Conservation (phyloP, 129 eudicot species). For the Mikania micrantha region DNA sequence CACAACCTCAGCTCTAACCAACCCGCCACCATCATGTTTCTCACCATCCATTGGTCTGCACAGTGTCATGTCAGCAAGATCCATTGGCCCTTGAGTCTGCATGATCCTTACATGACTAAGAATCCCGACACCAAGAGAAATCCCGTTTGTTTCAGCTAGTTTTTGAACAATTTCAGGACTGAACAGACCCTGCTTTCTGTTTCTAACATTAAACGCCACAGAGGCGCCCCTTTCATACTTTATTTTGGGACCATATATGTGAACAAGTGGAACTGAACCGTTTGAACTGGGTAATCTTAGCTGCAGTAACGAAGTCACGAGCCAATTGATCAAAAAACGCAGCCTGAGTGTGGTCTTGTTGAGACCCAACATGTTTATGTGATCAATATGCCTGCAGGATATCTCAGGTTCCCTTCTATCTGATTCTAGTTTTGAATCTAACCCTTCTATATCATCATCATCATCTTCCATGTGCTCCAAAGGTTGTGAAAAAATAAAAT, state of each 20-base stretch:
- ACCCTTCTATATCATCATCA: constrained; percentile 33
- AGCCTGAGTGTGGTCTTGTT: constrained; percentile 45
- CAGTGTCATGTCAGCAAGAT: constrained; percentile 33
- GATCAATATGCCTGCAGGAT: constrained; percentile 48
- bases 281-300: constrained; percentile 31
- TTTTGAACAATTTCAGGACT: constrained; percentile 60
- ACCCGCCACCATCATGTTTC: constrained; percentile 29
- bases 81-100: constrained; percentile 22
- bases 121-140: constrained; percentile 61
- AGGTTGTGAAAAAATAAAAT: constrained; percentile 27
- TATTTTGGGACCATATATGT: constrained; percentile 58
- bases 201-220: constrained; percentile 54
- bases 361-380: constrained; percentile 49
- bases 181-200: constrained; percentile 37
- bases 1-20: constrained; percentile 56
- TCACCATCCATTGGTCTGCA: constrained; percentile 51
- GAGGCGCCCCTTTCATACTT: constrained; percentile 58
- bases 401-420: constrained; percentile 49
- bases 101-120: constrained; percentile 50
- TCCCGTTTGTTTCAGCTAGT: constrained; percentile 54
- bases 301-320: constrained; percentile 54
- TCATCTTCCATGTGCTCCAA: constrained; percentile 36
- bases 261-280: constrained; percentile 42
- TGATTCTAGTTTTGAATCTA: constrained; percentile 29
- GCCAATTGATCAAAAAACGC: constrained; percentile 52